phyloP scores from a whole-genome alignment of 495 filamentous ascomycete species.

The Penicillium parvum region DNA sequence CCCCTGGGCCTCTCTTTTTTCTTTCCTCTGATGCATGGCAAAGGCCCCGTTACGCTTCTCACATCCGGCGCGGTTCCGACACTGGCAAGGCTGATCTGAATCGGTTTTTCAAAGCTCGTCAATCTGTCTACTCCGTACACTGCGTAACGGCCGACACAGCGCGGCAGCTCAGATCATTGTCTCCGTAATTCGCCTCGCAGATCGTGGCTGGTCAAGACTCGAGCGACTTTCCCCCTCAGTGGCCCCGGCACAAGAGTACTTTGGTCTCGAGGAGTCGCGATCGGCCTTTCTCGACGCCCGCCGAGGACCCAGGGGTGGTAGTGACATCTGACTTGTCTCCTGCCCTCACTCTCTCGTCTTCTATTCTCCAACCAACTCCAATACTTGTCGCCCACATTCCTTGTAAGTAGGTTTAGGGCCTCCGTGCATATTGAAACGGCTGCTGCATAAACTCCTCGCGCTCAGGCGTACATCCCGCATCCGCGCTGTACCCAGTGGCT shows the following conservation, averaged over 20 bases:
- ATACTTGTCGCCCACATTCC: conserved; percentile 6
- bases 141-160: background rate
- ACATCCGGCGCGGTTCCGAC: conserved; percentile 19
- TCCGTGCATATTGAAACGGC: conserved; percentile 20
- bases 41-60: no score
- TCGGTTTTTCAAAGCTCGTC: conserved; percentile 2
- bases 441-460: conserved; percentile 12
- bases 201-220: conserved; percentile 6
- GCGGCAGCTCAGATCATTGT: conserved; percentile 20
- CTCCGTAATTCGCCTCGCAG: conserved; percentile 13
- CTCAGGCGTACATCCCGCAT: conserved; percentile 16
- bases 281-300: conserved; percentile 15
- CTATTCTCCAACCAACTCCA: conserved; percentile 1
- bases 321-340: conserved; percentile 15
- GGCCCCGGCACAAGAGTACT: background rate
- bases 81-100: conserved; percentile 26
- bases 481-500: conserved; percentile 27
- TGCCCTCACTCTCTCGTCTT: no score
- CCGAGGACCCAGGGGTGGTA: conserved; percentile 8
- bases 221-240: conserved; percentile 4
- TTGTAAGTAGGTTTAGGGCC: conserved; percentile 18
- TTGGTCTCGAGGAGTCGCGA: conserved; percentile 16
- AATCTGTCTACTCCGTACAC: conserved; percentile 8
- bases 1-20: conserved; percentile 25
- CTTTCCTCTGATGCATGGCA: conserved; percentile 7